Base-by-base conservation (phyloP, 2,329 filamentous ascomycete species). In the Trichoderma arundinaceum region DNA sequence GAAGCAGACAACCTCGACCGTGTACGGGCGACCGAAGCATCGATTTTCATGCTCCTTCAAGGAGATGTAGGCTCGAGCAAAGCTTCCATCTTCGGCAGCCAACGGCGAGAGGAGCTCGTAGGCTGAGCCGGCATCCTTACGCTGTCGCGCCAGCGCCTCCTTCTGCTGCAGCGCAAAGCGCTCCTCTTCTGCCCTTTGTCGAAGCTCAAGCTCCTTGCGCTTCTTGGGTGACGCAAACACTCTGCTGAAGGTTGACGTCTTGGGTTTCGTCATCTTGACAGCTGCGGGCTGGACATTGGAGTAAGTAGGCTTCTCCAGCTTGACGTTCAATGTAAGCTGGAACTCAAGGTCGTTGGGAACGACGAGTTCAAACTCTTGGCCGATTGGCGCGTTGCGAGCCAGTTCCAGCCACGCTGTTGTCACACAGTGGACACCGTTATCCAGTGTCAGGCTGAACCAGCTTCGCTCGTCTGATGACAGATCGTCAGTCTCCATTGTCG, bases 321-420 rank as follows among this genome's bases (percentile, higher is more conserved):
- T 97, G 69, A 96, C 96, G 71, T 97, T 96, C 13, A 99, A 86
- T 0, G 95, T 98, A 44, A 99, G 86, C 78, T 99, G 95, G 80
- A 99, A 99, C 77, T 99, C 95, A n/a, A 99, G 87, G 72, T 99
- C 95, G 71, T 97, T 95, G 57, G 96, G 90, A 32, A 99, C 95
- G 38, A 98, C 94, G 51, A 99, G 88, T 80, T 99, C 95, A 72
- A 99, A 99, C 76, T 99, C 95, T 75, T 99, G 95, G 7, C 94
- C 95, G 71, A 99, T 98, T 0, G 95, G 93, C 2, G 95, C 94
- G 67, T 91, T 94, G 71, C 91, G 91, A 19, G 92, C 93, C 67
- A 99, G 83, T 77, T 99, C 95, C 8, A 98, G 84, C 92, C 93
- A 97, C 0, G 93, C 90, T 3, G 95, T 99, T 0, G 95, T 99